Conservation (phyloP, 2,329 filamentous ascomycete genomes). For the Hypoxylon sp. region DNA sequence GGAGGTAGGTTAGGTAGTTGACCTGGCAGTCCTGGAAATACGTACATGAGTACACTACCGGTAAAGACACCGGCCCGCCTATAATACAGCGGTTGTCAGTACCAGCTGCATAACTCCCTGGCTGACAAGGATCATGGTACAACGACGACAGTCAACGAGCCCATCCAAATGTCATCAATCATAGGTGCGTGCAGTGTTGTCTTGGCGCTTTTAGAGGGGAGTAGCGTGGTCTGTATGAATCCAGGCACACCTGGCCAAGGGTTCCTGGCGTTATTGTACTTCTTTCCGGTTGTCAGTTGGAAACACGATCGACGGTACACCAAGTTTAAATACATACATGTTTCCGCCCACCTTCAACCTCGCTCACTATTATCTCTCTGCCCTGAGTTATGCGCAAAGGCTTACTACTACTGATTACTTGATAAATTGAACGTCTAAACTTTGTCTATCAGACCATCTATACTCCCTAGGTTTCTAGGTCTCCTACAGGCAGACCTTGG, state of each 20-base stretch:
- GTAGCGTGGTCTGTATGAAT: conserved; percentile 43
- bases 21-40: background rate
- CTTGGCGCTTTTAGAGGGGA: conserved; percentile 40
- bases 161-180: conserved; percentile 39
- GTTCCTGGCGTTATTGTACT: conserved; percentile 43
- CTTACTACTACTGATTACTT: conserved; percentile 3
- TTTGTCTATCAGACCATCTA: background rate
- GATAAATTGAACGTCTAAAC: conserved; percentile 8
- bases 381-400: conserved; percentile 17
- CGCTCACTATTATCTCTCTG: conserved; percentile 12
- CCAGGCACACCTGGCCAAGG: conserved; percentile 44
- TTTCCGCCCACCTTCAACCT: conserved; percentile 41
- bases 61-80: background rate
- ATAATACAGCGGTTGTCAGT: conserved; percentile 15
- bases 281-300: conserved; percentile 38
- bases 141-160: conserved; percentile 42
- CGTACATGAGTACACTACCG: too few species aligned
- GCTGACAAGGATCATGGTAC: conserved; percentile 45
- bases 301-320: conserved; percentile 42
- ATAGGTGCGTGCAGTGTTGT: conserved; percentile 32
- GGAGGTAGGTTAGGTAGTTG: too few species aligned
- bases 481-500: conserved; percentile 14
- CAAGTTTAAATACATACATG: conserved; percentile 44
- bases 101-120: conserved; percentile 39
- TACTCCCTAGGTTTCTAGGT: conserved; percentile 29